A percentile compares a stretch with the other conserved stretches of the same genome.
phyloP scores from a whole-genome alignment of 176 grass and related monocot genomes.

The Ampelocalamus luodianensis region DNA sequence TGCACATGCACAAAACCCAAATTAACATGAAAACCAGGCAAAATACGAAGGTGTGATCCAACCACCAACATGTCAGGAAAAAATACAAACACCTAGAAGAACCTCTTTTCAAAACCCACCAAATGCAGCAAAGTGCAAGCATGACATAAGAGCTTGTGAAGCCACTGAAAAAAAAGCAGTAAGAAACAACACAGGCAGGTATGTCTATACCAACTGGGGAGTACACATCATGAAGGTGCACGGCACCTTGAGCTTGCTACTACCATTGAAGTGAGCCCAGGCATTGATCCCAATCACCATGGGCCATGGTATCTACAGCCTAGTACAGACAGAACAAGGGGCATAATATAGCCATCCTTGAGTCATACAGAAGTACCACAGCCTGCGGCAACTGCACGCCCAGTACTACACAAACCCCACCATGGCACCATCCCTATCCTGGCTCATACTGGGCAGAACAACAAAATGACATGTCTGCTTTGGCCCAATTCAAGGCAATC shows the following conservation, averaged over 20 bases:
- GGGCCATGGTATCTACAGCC: background rate
- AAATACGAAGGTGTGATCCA: background rate
- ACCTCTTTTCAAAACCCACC: background rate
- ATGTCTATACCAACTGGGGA: background rate
- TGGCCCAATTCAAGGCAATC: background rate
- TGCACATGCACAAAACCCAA: slow-evolving; percentile 24
- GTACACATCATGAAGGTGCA: background rate
- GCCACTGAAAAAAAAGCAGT: slow-evolving; percentile 5
- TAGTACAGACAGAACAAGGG: slow-evolving; percentile 3
- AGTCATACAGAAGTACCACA: slow-evolving; percentile 9
- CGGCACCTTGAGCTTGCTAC: background rate
- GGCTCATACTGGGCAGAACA: background rate
- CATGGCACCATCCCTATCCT: slow-evolving; percentile 13
- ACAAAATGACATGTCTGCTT: background rate
- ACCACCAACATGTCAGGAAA: background rate
- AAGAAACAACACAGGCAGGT: slow-evolving; percentile 10
- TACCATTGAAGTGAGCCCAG: background rate
- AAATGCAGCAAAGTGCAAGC: slow-evolving; percentile 20
- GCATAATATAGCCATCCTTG: slow-evolving; percentile 3
- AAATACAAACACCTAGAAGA: background rate
- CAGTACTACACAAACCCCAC: background rate
- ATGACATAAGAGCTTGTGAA: background rate
- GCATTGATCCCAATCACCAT: background rate
- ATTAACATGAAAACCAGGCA: slow-evolving; percentile 14
- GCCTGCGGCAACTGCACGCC: background rate